Evolutionary conservation across 495 filamentous ascomycete genomes (phyloP).

Genomic region (Neurospora sp.): DNA sequence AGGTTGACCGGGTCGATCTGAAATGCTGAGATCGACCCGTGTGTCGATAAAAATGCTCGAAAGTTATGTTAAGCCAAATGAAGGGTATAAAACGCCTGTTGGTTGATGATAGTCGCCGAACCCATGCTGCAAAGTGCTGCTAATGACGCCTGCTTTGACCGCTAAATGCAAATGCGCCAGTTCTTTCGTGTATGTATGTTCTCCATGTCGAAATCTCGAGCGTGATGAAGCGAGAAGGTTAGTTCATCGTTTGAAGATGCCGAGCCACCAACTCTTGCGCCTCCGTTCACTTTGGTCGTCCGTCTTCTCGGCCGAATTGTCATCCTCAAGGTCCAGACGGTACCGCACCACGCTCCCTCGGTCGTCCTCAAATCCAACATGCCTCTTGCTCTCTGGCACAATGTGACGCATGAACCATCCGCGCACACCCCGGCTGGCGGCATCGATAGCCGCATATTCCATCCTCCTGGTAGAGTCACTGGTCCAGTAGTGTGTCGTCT

Average conservation of each 20-base stretch:
- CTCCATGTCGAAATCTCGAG: neutral
- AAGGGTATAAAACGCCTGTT: constrained; percentile 3
- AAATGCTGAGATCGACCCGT: neutral
- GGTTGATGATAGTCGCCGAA: neutral
- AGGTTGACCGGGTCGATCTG: neutral
- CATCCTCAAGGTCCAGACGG: constrained; percentile 35
- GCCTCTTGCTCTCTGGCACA: constrained; percentile 37
- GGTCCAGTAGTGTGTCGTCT: constrained; percentile 49
- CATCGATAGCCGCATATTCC: constrained; percentile 50
- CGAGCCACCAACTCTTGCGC: constrained; percentile 20
- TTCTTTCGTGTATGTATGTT: neutral
- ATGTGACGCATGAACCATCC: constrained; percentile 44
- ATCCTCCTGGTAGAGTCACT: constrained; percentile 42
- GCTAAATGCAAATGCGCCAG: neutral
- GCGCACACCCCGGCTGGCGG: constrained; percentile 39
- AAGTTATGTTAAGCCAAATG: neutral
- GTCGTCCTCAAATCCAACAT: constrained; percentile 41
- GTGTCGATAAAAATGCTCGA: neutral
- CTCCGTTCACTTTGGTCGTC: constrained; percentile 3
- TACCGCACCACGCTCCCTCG: constrained; percentile 45
- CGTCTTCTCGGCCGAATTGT: constrained; percentile 7
- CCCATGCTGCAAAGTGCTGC: neutral
- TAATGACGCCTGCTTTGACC: neutral
- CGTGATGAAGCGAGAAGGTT: neutral
- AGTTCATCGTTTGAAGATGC: constrained; percentile 5